These are phyloP conservation scores for Candida albicans DNA, from an alignment of 1,139 yeast species.

Conservation along the genomic window DNA sequence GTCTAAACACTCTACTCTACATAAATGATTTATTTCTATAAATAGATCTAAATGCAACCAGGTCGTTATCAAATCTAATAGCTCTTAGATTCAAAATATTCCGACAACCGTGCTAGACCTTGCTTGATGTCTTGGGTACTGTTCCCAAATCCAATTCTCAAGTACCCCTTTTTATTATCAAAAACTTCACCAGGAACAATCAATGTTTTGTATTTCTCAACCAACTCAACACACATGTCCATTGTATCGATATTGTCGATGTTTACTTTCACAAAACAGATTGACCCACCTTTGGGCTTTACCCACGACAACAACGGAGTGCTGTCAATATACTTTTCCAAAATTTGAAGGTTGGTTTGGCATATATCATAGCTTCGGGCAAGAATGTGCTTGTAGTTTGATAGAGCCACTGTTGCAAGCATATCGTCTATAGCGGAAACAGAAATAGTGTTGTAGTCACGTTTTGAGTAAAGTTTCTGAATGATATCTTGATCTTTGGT, in stretches of 20 bases:
- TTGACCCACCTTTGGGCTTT: constrained; percentile 51
- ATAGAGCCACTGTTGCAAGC: constrained; percentile 46
- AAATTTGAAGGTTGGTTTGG: constrained; percentile 30
- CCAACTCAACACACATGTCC: constrained; percentile 37
- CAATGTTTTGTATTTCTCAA: constrained; percentile 33
- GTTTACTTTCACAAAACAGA: constrained; percentile 42
- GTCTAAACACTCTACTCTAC: too few species aligned
- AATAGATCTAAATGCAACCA: too few species aligned
- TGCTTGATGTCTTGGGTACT: constrained; percentile 29
- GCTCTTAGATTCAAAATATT: constrained; percentile 7
- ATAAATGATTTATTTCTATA: too few species aligned
- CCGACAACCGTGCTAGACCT: constrained; percentile 19
- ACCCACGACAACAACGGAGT: constrained; percentile 36
- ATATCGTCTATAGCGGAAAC: constrained; percentile 50
- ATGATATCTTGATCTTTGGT: constrained; percentile 31
- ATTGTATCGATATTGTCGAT: constrained; percentile 28
- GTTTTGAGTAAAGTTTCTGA: constrained; percentile 34
- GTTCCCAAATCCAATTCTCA: constrained; percentile 57
- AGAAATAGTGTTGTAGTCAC: constrained; percentile 57
- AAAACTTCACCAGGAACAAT: constrained; percentile 57
- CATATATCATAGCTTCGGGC: constrained; percentile 41
- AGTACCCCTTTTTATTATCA: constrained; percentile 35
- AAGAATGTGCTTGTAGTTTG: constrained; percentile 33
- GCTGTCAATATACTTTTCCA: constrained; percentile 34
- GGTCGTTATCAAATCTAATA: background rate